These are phyloP conservation scores for Oleoguttula mirabilis DNA, from an alignment of 495 filamentous ascomycete species.

Conservation along the genomic window DNA sequence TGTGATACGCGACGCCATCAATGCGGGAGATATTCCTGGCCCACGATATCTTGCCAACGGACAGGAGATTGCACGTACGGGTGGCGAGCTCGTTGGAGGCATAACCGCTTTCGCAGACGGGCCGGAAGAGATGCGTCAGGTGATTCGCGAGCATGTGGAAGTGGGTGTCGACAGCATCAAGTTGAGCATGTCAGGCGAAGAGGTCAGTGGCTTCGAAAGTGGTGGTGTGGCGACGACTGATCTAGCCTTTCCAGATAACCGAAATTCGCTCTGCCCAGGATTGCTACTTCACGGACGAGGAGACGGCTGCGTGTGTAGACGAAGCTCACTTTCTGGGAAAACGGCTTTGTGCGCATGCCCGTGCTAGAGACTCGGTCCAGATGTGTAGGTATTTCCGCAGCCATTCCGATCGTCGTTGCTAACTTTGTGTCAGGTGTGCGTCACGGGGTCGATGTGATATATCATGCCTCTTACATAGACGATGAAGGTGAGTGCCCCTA, in stretches of 20 bases:
- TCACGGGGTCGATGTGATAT: constrained; percentile 41
- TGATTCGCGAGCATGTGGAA: constrained; percentile 34
- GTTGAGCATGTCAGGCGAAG: constrained; percentile 41
- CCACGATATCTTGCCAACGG: constrained; percentile 40
- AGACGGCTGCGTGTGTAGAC: constrained; percentile 41
- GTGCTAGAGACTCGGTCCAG: constrained; percentile 36
- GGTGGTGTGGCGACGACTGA: too few species aligned
- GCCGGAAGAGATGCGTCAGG: constrained; percentile 35
- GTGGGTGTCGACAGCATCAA: constrained; percentile 43
- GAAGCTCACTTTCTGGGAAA: constrained; percentile 37
- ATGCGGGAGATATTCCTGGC: constrained; percentile 41
- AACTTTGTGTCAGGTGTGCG: too few species aligned
- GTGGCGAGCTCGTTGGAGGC: constrained; percentile 35
- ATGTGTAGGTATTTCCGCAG: too few species aligned
- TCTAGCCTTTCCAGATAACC: too few species aligned
- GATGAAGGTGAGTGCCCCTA: too few species aligned
- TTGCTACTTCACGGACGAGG: constrained; percentile 38
- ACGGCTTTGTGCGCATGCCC: constrained; percentile 40
- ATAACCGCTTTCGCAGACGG: constrained; percentile 41
- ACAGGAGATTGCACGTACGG: constrained; percentile 36
- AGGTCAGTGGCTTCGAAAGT: too few species aligned
- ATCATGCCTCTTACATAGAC: constrained; percentile 41
- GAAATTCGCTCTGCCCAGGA: constrained; percentile 37
- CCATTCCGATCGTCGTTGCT: too few species aligned
- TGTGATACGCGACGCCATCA: constrained; percentile 44